Evolutionary conservation across 805 yeast species (phyloP).

Genomic region (Metschnikowia sp.): DNA sequence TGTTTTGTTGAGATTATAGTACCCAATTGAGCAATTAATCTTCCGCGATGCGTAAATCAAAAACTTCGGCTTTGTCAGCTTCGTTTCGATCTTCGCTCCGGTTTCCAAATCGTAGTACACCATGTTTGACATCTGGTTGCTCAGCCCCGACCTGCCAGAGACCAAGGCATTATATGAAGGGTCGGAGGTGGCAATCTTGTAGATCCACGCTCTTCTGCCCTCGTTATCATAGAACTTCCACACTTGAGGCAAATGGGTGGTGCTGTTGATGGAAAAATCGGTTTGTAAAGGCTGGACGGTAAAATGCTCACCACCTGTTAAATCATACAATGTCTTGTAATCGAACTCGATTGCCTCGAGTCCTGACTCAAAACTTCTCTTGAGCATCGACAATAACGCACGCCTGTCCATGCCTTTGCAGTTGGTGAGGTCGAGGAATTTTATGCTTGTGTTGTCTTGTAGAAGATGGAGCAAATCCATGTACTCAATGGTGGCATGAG

Average conservation of each 20-base stretch:
- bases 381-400: conserved; percentile 38
- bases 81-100: conserved; percentile 55
- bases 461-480: conserved; percentile 38
- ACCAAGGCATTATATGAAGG: conserved; percentile 30
- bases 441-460: conserved; percentile 32
- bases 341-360: conserved; percentile 66
- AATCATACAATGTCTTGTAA: conserved; percentile 50
- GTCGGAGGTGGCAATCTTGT: conserved; percentile 38
- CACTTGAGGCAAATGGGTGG: conserved; percentile 27
- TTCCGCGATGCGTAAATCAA: conserved; percentile 52
- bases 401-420: conserved; percentile 58
- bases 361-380: conserved; percentile 23
- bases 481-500: conserved; percentile 36
- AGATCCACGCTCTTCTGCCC: conserved; percentile 83
- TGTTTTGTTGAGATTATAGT: conserved; percentile 36
- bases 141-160: conserved; percentile 11
- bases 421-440: conserved; percentile 64
- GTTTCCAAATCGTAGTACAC: conserved; percentile 60
- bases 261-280: conserved; percentile 24
- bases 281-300: conserved; percentile 29
- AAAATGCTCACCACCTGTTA: conserved; percentile 38
- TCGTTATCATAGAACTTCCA: conserved; percentile 58
- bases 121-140: conserved; percentile 30
- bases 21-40: conserved; percentile 53
- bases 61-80: conserved; percentile 45